Base-by-base conservation (phyloP, 2,329 filamentous ascomycete species). In the Fusarium sp. region DNA sequence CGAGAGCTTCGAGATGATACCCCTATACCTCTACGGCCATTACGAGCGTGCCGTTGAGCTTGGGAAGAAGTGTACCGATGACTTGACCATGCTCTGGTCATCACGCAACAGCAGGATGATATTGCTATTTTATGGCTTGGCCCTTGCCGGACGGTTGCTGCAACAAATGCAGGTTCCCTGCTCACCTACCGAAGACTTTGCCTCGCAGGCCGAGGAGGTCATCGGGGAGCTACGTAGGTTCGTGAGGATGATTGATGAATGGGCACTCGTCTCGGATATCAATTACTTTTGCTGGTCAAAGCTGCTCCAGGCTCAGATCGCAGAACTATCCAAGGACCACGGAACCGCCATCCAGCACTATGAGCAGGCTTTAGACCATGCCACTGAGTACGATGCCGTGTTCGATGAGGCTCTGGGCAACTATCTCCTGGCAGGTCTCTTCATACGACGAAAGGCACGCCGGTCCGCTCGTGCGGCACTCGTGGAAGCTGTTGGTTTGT, bases 381-480 rank as follows among this genome's bases (percentile, higher is more conserved):
- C 92, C 14, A 87, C 93, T 22, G 87, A 93, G 64, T 87, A 94
- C 75, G 87, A 87, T 50, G 92, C 93, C 71, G 78, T 88, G 3
- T 88, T 94, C 59, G 93, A 95, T 69, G 92, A 95, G 80, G 93
- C 92, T 0, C 85, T 94, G 2, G 89, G 90, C 18, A 92, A 93
- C 77, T 93, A 94, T 78, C 85, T 95, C 34, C 92, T 95, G 84
- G 93, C 91, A 2, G 92, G 92, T 11, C 92, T 91, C 78, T 90
- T 94, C 70, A 85, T 93, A 62, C 87, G 93, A 16, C 87, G 88
- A 70, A 88, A 89, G 14, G 91, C 92, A 5, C 87, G 90, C 42
- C 85, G 93, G 70, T 92, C 92, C 38, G 93, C 93, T 29, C 88
- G 91, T 62, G 88, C 90, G n/a, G 88, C 92, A 1, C 83, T 95